Percentiles rank a stretch among this genome's conserved stretches.
Conservation (phyloP, 345 rosid species). For the Hypericum androsaemum region DNA sequence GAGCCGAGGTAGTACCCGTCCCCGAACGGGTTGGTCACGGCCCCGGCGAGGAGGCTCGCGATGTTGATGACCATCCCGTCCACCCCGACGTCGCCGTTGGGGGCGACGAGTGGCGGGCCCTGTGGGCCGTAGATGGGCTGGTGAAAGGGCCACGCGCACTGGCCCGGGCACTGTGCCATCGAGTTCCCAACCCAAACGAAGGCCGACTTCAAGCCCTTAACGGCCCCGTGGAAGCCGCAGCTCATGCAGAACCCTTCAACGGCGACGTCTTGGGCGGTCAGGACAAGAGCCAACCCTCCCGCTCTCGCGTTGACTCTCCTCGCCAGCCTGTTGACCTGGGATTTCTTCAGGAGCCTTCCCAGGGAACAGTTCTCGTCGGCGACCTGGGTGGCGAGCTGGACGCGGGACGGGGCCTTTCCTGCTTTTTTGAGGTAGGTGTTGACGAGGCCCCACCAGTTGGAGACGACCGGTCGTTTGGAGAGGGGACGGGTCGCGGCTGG, state of each 20-base stretch:
- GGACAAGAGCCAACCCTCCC: constrained; percentile 22
- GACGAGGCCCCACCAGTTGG: constrained; percentile 25
- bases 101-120: constrained; percentile 22
- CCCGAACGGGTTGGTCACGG: constrained; percentile 32
- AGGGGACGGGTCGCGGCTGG: background rate
- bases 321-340: constrained; percentile 18
- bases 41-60: constrained; percentile 27
- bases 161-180: constrained; percentile 35
- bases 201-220: constrained; percentile 7
- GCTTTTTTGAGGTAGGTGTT: constrained; percentile 25
- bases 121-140: constrained; percentile 44
- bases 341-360: constrained; percentile 21
- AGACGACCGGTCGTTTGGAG: constrained; percentile 13
- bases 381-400: constrained; percentile 14
- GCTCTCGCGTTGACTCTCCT: constrained; percentile 8
- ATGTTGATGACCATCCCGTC: constrained; percentile 37
- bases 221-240: constrained; percentile 34
- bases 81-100: constrained; percentile 33
- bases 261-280: constrained; percentile 30
- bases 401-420: constrained; percentile 11
- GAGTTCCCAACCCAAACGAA: constrained; percentile 38
- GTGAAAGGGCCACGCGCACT: constrained; percentile 41
- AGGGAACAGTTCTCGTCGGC: constrained; percentile 22
- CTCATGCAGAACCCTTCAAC: constrained; percentile 38
- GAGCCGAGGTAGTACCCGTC: constrained; percentile 26